Percentiles rank a stretch among this genome's conserved stretches.
Evolutionary conservation across 2,329 filamentous ascomycete species (phyloP).

Genomic region (Fusarium piperis): DNA sequence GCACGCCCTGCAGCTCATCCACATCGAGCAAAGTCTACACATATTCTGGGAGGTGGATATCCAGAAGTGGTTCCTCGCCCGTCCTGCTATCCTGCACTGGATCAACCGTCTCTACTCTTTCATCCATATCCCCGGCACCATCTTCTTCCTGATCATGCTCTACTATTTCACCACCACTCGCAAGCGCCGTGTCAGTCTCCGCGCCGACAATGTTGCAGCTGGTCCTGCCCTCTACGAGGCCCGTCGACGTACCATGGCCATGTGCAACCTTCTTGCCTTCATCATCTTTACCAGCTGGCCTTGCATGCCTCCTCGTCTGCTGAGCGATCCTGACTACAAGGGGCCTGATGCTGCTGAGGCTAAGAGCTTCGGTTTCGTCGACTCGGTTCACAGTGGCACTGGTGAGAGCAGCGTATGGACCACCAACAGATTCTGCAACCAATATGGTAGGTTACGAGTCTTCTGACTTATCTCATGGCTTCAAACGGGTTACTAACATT

Average conservation of each 20-base stretch:
- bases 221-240: constrained; percentile 63
- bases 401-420: constrained; percentile 64
- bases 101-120: constrained; percentile 80
- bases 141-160: constrained; percentile 71
- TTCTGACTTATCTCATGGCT: not conserved
- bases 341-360: constrained; percentile 66
- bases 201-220: constrained; percentile 45
- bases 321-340: constrained; percentile 64
- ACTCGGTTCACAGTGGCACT: constrained; percentile 63
- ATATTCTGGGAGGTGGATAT: constrained; percentile 73
- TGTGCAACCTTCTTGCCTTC: constrained; percentile 70
- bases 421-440: constrained; percentile 77
- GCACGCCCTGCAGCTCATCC: constrained; percentile 74
- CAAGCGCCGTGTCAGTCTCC: constrained; percentile 52
- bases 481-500: constrained; percentile 10
- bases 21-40: constrained; percentile 70
- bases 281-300: constrained; percentile 70
- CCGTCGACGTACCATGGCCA: constrained; percentile 67
- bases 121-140: constrained; percentile 81
- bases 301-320: constrained; percentile 70
- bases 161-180: constrained; percentile 76
- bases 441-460: constrained; percentile 65
- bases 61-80: constrained; percentile 63
- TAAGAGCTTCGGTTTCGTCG: constrained; percentile 69
- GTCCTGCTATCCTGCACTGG: constrained; percentile 69